A percentile compares a stretch with the other conserved stretches of the same genome.
phyloP scores from a whole-genome alignment of 2,329 filamentous ascomycete species.

The Diatrype stigma region DNA sequence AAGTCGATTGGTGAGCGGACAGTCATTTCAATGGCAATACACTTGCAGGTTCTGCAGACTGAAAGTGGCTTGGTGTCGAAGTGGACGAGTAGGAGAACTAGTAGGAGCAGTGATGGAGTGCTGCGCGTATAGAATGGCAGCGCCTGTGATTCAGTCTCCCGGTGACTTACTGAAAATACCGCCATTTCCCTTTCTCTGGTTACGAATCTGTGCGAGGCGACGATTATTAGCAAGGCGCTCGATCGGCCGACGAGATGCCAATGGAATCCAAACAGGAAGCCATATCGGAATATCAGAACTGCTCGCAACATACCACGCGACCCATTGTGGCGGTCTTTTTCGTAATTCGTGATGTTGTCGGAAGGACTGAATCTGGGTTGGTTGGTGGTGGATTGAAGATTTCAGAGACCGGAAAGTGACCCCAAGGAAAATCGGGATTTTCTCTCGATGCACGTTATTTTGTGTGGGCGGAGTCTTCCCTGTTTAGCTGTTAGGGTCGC shows the following conservation, averaged over 20 bases:
- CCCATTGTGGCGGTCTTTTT: slow-evolving; percentile 31
- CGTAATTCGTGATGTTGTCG: slow-evolving; percentile 29
- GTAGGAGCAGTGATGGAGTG: background rate
- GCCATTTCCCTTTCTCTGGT: slow-evolving; percentile 45
- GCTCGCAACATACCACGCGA: slow-evolving; percentile 30
- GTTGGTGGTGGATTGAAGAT: slow-evolving; percentile 10
- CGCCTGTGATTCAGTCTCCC: background rate
- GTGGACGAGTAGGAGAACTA: background rate
- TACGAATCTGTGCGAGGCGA: slow-evolving; percentile 51
- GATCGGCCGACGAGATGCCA: background rate
- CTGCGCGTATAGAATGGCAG: background rate
- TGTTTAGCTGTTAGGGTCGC: slow-evolving; percentile 19
- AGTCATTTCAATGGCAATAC: slow-evolving; percentile 1
- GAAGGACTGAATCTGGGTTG: slow-evolving; percentile 19
- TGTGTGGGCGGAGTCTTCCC: slow-evolving; percentile 27
- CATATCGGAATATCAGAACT: background rate
- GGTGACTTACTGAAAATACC: slow-evolving; percentile 31
- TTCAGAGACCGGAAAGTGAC: slow-evolving; percentile 15
- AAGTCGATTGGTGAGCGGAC: slow-evolving; percentile 14
- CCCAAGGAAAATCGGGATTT: slow-evolving; percentile 27
- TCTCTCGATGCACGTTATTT: slow-evolving; percentile 22
- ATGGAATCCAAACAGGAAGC: background rate
- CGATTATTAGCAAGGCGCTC: slow-evolving; percentile 8
- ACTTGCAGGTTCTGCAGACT: slow-evolving; percentile 1
- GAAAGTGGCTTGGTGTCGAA: slow-evolving; percentile 1